These are phyloP conservation scores for Ceratocystis diversiconidia DNA, from an alignment of 2,329 filamentous ascomycete species.

Conservation along the genomic window DNA sequence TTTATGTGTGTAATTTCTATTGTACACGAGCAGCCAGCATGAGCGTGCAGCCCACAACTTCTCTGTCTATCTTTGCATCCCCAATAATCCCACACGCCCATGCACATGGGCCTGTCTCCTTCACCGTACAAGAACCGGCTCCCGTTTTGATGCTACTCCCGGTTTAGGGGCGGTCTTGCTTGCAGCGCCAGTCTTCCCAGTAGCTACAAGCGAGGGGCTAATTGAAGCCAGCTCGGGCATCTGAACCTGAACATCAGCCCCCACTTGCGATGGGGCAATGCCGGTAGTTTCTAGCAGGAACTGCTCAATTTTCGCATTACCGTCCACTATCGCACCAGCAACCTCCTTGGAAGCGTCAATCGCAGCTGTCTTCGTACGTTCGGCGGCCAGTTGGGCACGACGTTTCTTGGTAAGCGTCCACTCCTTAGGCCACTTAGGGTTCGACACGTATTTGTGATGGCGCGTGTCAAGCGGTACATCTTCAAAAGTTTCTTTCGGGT, in stretches of 20 bases:
- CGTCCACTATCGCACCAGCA: conserved; percentile 44
- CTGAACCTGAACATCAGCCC: neutral
- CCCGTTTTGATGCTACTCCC: neutral
- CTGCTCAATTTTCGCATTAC: conserved; percentile 34
- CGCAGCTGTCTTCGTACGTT: conserved; percentile 37
- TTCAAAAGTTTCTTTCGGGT: conserved; percentile 65
- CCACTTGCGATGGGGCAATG: conserved; percentile 15
- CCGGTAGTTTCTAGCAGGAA: conserved; percentile 13
- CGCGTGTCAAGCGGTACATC: conserved; percentile 82
- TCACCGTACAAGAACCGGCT: conserved; percentile 2
- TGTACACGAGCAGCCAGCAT: neutral
- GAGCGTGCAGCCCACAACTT: neutral
- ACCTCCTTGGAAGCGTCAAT: conserved; percentile 41
- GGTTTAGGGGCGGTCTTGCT: neutral
- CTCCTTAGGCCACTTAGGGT: conserved; percentile 59
- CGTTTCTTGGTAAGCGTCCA: conserved; percentile 70
- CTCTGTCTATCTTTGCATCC: neutral
- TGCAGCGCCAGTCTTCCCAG: neutral
- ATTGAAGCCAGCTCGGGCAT: conserved; percentile 12
- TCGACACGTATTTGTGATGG: conserved; percentile 54
- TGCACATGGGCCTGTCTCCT: neutral
- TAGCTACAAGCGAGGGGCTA: neutral
- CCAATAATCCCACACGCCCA: neutral
- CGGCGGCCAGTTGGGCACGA: conserved; percentile 47
- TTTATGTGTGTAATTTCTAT: neutral